phyloP scores from a whole-genome alignment of 345 rosid species.

The Murraya paniculata region DNA sequence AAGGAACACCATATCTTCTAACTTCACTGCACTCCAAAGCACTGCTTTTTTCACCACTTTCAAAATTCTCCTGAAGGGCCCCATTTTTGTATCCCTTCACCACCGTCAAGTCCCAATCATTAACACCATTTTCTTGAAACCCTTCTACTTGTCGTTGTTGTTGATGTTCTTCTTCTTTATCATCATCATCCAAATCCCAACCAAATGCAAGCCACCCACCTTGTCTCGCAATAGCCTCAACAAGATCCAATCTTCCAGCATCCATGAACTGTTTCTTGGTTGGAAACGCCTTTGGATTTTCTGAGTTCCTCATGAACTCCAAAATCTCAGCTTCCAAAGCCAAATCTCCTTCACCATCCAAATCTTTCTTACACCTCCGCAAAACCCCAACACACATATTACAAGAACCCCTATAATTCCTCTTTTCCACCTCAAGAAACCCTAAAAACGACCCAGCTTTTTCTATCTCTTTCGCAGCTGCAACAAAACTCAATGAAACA shows the following conservation, averaged over 20 bases:
- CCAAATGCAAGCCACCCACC: conserved; percentile 94
- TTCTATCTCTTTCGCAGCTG: conserved; percentile 14
- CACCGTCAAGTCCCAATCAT: conserved; percentile 15
- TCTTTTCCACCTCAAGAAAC: conserved; percentile 30
- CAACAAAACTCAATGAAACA: conserved; percentile 21
- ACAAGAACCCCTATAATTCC: conserved; percentile 27
- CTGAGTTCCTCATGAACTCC: conserved; percentile 77
- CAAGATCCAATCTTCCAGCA: conserved; percentile 78
- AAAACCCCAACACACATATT: conserved; percentile 36
- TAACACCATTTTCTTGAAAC: conserved; percentile 10
- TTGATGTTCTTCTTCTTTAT: conserved; percentile 20
- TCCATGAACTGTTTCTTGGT: conserved; percentile 57
- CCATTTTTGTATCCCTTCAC: conserved; percentile 20
- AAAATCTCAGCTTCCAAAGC: conserved; percentile 73
- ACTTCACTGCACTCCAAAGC: conserved; percentile 19
- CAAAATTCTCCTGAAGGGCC: conserved; percentile 14
- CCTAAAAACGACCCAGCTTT: conserved; percentile 18
- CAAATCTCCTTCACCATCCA: conserved; percentile 45
- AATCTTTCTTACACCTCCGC: conserved; percentile 40
- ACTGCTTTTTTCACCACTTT: conserved; percentile 2
- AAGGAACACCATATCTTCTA: conserved; percentile 23
- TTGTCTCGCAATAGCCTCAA: conserved; percentile 48
- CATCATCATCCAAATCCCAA: conserved; percentile 64
- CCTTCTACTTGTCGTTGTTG: not conserved
- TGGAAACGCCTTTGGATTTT: conserved; percentile 63